phyloP scores from a whole-genome alignment of 345 rosid genomes.

The Brassica juncea region DNA sequence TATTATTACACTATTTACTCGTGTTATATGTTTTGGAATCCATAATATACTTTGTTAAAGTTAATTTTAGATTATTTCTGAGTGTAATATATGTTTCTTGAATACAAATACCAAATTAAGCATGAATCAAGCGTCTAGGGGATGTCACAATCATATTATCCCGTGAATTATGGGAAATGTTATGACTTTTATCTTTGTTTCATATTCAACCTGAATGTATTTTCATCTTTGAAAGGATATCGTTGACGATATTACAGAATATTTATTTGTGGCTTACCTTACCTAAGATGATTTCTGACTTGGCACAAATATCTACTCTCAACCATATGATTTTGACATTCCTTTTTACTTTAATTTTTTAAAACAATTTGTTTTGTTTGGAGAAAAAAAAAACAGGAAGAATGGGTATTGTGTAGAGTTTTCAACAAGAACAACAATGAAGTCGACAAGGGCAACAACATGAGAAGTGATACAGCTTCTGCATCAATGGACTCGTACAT shows the following conservation, averaged over 20 bases:
- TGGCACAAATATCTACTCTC: slow-evolving; percentile 22
- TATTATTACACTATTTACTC: neutral
- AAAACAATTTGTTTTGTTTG: neutral
- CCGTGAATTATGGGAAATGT: slow-evolving; percentile 26
- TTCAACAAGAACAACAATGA: slow-evolving; percentile 58
- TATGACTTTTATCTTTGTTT: slow-evolving; percentile 30
- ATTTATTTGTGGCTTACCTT: slow-evolving; percentile 11
- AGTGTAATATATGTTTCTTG: slow-evolving; percentile 5
- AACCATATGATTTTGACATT: slow-evolving; percentile 6
- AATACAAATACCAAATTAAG: neutral
- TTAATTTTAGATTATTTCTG: neutral
- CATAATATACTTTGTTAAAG: neutral
- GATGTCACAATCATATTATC: slow-evolving; percentile 29
- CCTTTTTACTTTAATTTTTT: neutral
- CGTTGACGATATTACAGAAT: slow-evolving; percentile 22
- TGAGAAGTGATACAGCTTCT: slow-evolving; percentile 48
- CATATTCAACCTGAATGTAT: slow-evolving; percentile 4
- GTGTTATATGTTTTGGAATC: neutral
- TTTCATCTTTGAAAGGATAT: neutral
- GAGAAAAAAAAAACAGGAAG: slow-evolving; percentile 53
- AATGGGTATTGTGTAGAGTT: slow-evolving; percentile 83
- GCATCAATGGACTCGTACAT: slow-evolving; percentile 62
- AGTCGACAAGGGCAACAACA: slow-evolving; percentile 39
- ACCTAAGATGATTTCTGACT: slow-evolving; percentile 38
- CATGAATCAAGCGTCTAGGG: slow-evolving; percentile 15